Evolutionary conservation across 1,284 basidiomycete genomes (phyloP), one percentile per base, ranked within the genome.

Genomic region (Irpex rosettiformis): DNA sequence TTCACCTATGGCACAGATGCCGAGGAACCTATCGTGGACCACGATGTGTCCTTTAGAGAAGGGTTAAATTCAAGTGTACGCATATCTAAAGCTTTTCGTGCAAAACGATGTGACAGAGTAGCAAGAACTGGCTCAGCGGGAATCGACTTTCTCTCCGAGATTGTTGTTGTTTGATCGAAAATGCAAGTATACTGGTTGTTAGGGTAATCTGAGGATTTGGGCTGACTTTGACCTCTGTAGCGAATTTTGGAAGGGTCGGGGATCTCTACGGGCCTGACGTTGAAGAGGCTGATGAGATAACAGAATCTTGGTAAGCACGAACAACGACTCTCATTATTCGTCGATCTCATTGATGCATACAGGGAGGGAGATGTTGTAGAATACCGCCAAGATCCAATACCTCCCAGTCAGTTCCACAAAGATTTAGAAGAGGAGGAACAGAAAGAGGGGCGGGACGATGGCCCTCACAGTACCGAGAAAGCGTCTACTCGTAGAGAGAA

Each of bases 11-110:
- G 57, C 11, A 73, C 75, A 37, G 80, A 79, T 52, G 72, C 70
- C 52, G 75, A 77, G 52, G 75, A 78, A n/a, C 66, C 78, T 1
- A 51, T 77, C 43, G 73, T 82, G 45, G 73, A 79, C 60, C 75
- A 83, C 67, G 79, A 80, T 62, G 73, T 87, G 47, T 88, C 88
- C 2, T 90, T 89, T 68, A 75, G 81, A 64, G 85, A 89, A 69
- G 83, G 83, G 13, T 58, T 77, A 48, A 80, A 78, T 55, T 65
- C 62, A 54, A 74, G 78, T 69, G 85, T 71, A 52, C 48, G 61
- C 53, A 53, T 10, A 21, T 5, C 13, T 30, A 24, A 25, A 18
- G 3, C 53, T 22, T 21, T 58, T n/a, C n/a, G 11, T 27, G 16
- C 7, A 25, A 49, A 27, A 27, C 28, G 24, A 16, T 29, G 48